Percentiles rank a stretch among this genome's conserved stretches.
Conservation (phyloP, 2,329 filamentous ascomycete genomes). For the Thielaviopsis populi region DNA sequence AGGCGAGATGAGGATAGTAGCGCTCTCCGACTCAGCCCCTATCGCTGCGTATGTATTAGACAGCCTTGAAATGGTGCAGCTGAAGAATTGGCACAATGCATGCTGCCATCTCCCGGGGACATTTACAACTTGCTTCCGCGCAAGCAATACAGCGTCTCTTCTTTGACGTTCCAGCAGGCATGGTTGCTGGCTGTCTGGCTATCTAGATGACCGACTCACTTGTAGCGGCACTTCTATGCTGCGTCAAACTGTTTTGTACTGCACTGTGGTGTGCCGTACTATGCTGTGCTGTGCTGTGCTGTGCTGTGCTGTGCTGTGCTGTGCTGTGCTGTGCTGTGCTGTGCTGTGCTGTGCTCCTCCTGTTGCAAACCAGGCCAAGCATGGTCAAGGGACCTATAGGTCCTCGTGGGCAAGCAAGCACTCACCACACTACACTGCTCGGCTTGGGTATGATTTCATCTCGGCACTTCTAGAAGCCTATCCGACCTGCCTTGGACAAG, state of each 20-base stretch:
- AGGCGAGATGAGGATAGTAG: constrained; percentile 7
- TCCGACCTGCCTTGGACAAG: neutral
- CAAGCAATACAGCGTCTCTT: neutral
- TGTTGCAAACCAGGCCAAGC: neutral
- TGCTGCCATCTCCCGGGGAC: neutral
- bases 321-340: too few relatives aligned
- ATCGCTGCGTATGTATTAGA: neutral
- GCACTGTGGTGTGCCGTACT: too few relatives aligned
- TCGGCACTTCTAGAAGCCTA: neutral
- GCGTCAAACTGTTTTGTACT: too few relatives aligned
- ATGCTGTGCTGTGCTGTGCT: too few relatives aligned
- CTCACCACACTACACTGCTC: neutral
- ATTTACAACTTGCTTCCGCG: neutral
- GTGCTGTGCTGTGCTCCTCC: neutral
- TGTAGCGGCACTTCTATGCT: neutral
- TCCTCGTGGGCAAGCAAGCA: neutral
- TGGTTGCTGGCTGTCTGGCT: neutral
- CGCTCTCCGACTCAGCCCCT: neutral
- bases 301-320: too few relatives aligned
- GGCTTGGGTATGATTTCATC: neutral
- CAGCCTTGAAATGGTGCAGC: neutral
- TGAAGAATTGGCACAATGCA: neutral
- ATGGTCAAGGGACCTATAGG: neutral
- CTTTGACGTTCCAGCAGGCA: neutral
- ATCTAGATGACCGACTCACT: too few relatives aligned